Evolutionary conservation across 2,329 filamentous ascomycete genomes (phyloP).

Genomic region (Sporothrix brunneoviolacea): DNA sequence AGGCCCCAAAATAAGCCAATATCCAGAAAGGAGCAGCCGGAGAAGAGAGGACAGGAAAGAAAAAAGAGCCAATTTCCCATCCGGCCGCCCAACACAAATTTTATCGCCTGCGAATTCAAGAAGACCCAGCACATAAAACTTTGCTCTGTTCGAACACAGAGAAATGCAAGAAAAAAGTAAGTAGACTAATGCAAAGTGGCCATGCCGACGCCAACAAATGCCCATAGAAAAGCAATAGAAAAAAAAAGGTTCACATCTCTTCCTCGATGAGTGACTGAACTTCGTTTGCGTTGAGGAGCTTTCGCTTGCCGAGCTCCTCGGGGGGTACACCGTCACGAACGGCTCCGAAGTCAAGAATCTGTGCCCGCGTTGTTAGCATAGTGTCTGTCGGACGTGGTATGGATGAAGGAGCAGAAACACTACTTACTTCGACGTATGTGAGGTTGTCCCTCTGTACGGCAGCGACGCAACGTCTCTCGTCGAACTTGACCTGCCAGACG

Average conservation of each 20-base stretch:
- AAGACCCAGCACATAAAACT: too few species aligned
- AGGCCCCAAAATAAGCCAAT: too few species aligned
- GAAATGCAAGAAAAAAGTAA: too few species aligned
- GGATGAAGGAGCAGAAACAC: conserved; percentile 5
- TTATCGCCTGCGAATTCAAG: too few species aligned
- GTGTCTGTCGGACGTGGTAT: too few species aligned
- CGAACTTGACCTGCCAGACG: conserved; percentile 99
- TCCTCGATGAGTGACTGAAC: conserved; percentile 45
- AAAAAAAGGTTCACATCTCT: conserved; percentile 25
- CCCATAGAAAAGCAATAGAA: neutral
- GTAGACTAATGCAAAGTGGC: too few species aligned
- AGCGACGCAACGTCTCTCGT: conserved; percentile 88
- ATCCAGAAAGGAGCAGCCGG: too few species aligned
- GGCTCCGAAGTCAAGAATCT: conserved; percentile 97
- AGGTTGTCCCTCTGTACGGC: conserved; percentile 88
- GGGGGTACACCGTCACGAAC: conserved; percentile 77
- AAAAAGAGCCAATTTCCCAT: too few species aligned
- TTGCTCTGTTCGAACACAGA: too few species aligned
- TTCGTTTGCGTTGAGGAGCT: conserved; percentile 55
- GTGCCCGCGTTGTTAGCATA: conserved; percentile 27
- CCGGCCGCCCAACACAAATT: too few species aligned
- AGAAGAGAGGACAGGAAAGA: too few species aligned
- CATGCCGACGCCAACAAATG: too few species aligned
- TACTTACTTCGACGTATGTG: conserved; percentile 90
- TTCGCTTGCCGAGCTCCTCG: conserved; percentile 71